Conservation (phyloP, 108 stramenopile genomes). For the Mayamaea pseudoterrestris region DNA sequence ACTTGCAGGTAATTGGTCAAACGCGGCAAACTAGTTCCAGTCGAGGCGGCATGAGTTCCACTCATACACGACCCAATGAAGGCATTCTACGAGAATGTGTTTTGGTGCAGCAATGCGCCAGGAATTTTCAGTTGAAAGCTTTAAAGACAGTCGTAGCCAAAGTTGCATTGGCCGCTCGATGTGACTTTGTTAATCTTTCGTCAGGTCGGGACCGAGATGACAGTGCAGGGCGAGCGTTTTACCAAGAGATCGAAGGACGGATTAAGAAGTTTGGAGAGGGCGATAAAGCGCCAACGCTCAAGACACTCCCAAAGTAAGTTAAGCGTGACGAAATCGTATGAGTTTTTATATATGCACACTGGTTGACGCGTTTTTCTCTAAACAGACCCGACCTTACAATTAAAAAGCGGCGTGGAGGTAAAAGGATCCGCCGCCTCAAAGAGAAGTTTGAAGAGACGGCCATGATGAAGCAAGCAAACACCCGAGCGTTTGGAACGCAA, state of each 20-base stretch:
- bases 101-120: conserved; percentile 54
- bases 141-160: conserved; percentile 83
- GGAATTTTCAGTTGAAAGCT: conserved; percentile 64
- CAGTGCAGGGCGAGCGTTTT: conserved; percentile 35
- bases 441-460: conserved; percentile 92
- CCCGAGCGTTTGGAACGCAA: conserved; percentile 64
- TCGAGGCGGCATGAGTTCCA: conserved; percentile 19
- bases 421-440: conserved; percentile 82
- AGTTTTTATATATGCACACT: neutral
- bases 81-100: conserved; percentile 81
- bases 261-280: conserved; percentile 91
- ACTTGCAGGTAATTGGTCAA: conserved; percentile 61
- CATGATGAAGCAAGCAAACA: conserved; percentile 87
- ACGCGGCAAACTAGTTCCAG: conserved; percentile 34
- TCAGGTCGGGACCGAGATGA: conserved; percentile 34
- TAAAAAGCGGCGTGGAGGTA: conserved; percentile 90
- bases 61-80: conserved; percentile 36
- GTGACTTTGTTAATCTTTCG: conserved; percentile 71
- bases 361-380: neutral
- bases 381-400: conserved; percentile 68
- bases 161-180: conserved; percentile 60
- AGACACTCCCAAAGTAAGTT: conserved; percentile 92
- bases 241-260: conserved; percentile 56
- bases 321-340: neutral
- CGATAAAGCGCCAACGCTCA: conserved; percentile 77